A percentile compares a stretch with the other conserved stretches of the same genome.
Evolutionary conservation across 2,329 filamentous ascomycete species (phyloP).

Genomic region (Phialophora macrospora): DNA sequence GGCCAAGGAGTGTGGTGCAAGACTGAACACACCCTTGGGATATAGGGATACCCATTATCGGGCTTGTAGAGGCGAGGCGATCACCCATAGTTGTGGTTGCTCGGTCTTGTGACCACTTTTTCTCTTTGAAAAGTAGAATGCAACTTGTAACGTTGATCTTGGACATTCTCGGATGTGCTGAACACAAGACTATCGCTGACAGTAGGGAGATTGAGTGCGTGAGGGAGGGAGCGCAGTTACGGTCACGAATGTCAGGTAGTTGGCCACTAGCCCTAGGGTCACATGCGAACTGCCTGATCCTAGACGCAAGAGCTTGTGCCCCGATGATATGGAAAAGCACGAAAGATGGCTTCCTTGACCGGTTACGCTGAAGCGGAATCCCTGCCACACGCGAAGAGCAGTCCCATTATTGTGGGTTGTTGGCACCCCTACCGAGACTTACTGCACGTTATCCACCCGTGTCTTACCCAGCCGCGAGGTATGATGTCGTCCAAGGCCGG

Average conservation of each 20-base stretch:
- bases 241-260: background rate
- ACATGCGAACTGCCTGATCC: background rate
- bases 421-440: background rate
- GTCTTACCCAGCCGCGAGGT: slow-evolving; percentile 19
- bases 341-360: background rate
- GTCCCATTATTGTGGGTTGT: slow-evolving; percentile 3
- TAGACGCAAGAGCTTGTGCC: background rate
- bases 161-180: background rate
- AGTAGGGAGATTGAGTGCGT: background rate
- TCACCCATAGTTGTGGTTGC: too few relatives aligned
- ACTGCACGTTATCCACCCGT: background rate
- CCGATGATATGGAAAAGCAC: background rate
- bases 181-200: background rate
- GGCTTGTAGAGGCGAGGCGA: too few relatives aligned
- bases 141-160: background rate
- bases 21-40: too few relatives aligned
- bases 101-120: background rate
- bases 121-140: background rate
- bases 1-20: background rate
- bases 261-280: too few relatives aligned
- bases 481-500: slow-evolving; percentile 31
- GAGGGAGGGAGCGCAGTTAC: background rate
- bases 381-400: background rate
- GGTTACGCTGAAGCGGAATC: slow-evolving; percentile 1
- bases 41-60: too few relatives aligned